A percentile compares a stretch with the other conserved stretches of the same genome.
These are phyloP conservation scores for Tagetes patula DNA, from an alignment of 129 eudicot genomes.

Conservation along the genomic window DNA sequence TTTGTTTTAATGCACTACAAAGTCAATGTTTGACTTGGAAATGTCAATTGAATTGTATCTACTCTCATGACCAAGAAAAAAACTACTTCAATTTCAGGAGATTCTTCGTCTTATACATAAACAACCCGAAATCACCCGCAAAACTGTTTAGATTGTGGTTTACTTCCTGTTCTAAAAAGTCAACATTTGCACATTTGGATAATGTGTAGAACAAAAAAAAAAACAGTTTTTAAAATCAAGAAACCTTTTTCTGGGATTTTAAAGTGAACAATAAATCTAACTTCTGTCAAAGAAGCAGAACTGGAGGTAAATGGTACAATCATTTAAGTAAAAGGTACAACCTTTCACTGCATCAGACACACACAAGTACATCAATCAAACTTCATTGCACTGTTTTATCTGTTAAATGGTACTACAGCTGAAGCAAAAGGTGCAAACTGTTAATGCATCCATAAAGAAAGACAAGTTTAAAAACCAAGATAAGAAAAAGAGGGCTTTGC, in stretches of 20 bases:
- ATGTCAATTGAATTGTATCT: neutral
- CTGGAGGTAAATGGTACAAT: neutral
- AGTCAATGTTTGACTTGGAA: slow-evolving; percentile 15
- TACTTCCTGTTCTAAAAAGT: neutral
- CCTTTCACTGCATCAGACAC: neutral
- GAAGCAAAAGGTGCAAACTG: slow-evolving; percentile 24
- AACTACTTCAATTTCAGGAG: neutral
- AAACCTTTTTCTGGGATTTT: slow-evolving; percentile 17
- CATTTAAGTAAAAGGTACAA: neutral
- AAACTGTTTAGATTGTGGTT: neutral
- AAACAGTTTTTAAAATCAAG: neutral
- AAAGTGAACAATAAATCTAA: neutral
- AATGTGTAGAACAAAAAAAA: neutral
- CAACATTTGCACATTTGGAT: neutral
- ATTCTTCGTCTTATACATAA: neutral
- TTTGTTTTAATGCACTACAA: neutral
- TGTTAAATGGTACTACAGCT: slow-evolving; percentile 11
- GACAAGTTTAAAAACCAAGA: slow-evolving; percentile 11
- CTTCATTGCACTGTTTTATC: neutral
- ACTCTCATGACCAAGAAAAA: neutral
- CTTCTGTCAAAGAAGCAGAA: neutral
- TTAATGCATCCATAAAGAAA: neutral
- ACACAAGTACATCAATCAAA: neutral
- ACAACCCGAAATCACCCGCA: neutral
- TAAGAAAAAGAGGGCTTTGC: slow-evolving; percentile 16